Evolutionary conservation across 495 filamentous ascomycete genomes (phyloP), one percentile per base, ranked within the genome.

Genomic region (Daldinia bambusicola): DNA sequence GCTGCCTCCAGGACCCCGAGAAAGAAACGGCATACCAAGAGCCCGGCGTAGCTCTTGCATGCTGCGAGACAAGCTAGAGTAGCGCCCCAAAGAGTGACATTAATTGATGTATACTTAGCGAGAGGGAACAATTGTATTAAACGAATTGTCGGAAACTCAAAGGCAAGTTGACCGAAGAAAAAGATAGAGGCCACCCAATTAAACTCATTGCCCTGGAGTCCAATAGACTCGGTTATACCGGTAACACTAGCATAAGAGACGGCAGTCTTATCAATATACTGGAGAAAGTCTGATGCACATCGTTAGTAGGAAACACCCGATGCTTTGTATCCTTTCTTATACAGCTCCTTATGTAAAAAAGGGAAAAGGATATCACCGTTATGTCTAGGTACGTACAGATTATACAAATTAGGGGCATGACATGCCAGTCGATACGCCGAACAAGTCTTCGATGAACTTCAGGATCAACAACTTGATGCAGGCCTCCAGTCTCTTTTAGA

Each of bases 251-350:
- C 87, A 64, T 90, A 90, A 0, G 87, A 89, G 1, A 91, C 75
- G 0, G 88, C 89, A 0, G 85, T 89, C 73, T 90, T 91, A 71
- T 91, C 89, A 9, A 90, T 76, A 68, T 84, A 91, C 66, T 90
- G 88, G 79, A 91, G 85, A 12, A 86, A 87, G 66, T 91, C 69
- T 72, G 31, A n/a, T 14, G 0, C 7, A 45, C 16, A 41, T 71
- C 32, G 52, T 71, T 38, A 71, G 52, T 30, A 70, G 13, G 22
- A 31, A 7, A 22, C 30, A 16, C 34, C 9, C 5, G 5, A 36
- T 2, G 9, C 34, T 36, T 26, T 3, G 3, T 3, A 2, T 36
- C 1, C 7, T 10, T 36, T 6, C 34, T 36, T 36, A 36, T 36
- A 26, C 26, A 26, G 26, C 26, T 36, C 9, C 34, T 10, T 1